Percentiles rank a stretch among this genome's conserved stretches.
Evolutionary conservation across 768 basidiomycete genomes (phyloP).

Genomic region (Suillus paluster): DNA sequence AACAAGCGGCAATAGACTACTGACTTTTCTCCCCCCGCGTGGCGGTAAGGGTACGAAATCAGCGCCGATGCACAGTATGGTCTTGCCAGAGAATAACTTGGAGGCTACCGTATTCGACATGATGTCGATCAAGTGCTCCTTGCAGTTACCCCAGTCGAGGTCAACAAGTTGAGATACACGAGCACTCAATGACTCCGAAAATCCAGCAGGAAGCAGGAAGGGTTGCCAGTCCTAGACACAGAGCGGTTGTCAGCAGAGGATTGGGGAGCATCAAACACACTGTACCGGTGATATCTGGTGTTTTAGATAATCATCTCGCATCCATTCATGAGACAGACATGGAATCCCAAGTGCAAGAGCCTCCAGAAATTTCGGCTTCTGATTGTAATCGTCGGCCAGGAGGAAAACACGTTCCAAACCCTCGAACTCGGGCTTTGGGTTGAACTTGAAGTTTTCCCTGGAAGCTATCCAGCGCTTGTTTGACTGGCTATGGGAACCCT

Average conservation of each 20-base stretch:
- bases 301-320: slow-evolving; percentile 39
- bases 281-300: slow-evolving; percentile 37
- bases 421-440: slow-evolving; percentile 40
- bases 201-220: slow-evolving; percentile 61
- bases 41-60: slow-evolving; percentile 54
- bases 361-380: slow-evolving; percentile 80
- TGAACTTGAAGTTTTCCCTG: slow-evolving; percentile 50
- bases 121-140: slow-evolving; percentile 61
- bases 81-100: slow-evolving; percentile 59
- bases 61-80: slow-evolving; percentile 62
- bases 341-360: slow-evolving; percentile 89
- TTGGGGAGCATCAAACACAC: slow-evolving; percentile 11
- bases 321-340: slow-evolving; percentile 67
- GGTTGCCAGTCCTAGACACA: slow-evolving; percentile 58
- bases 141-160: slow-evolving; percentile 50
- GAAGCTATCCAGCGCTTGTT: slow-evolving; percentile 59
- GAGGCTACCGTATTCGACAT: slow-evolving; percentile 58
- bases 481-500: slow-evolving; percentile 48
- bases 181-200: slow-evolving; percentile 42
- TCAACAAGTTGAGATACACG: slow-evolving; percentile 54
- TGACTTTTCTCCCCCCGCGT: slow-evolving; percentile 28
- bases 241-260: neutral
- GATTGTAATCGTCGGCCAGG: slow-evolving; percentile 64
- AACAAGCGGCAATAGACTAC: neutral
- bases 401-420: slow-evolving; percentile 58